A percentile compares a stretch with the other conserved stretches of the same genome.
These are phyloP conservation scores for Scolecobasidium constrictum DNA, from an alignment of 2,329 filamentous ascomycete species.

Conservation along the genomic window DNA sequence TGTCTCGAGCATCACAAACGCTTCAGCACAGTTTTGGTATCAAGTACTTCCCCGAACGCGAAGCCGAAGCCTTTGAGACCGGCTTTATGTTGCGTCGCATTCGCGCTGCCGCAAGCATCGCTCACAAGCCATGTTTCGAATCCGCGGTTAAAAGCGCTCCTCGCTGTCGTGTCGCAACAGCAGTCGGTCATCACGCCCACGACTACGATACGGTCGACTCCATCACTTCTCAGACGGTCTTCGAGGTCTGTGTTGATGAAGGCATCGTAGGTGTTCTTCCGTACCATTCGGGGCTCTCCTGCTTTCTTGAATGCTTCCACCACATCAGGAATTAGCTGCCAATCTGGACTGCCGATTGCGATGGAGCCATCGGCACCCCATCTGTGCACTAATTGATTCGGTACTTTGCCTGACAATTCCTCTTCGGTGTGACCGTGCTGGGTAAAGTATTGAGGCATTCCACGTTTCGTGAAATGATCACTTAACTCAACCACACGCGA, in stretches of 20 bases:
- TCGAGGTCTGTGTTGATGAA: slow-evolving; percentile 26
- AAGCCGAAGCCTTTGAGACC: slow-evolving; percentile 23
- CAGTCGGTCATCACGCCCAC: slow-evolving; percentile 34
- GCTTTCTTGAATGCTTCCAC: slow-evolving; percentile 5
- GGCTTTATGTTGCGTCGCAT: slow-evolving; percentile 21
- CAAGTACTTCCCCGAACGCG: slow-evolving; percentile 25
- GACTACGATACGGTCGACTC: slow-evolving; percentile 24
- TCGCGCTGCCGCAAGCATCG: slow-evolving; percentile 27
- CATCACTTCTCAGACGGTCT: slow-evolving; percentile 16
- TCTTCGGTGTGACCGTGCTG: slow-evolving; percentile 27
- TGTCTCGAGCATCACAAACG: no score
- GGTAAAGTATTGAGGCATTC: slow-evolving; percentile 26
- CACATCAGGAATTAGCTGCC: slow-evolving; percentile 22
- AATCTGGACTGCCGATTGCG: slow-evolving; percentile 18
- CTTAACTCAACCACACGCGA: slow-evolving; percentile 24
- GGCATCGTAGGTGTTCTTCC: slow-evolving; percentile 32
- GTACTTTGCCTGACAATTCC: slow-evolving; percentile 21
- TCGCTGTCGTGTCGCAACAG: slow-evolving; percentile 29
- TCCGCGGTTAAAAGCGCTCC: slow-evolving; percentile 28
- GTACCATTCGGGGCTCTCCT: slow-evolving; percentile 14
- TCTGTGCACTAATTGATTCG: slow-evolving; percentile 28
- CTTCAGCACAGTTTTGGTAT: slow-evolving; percentile 15
- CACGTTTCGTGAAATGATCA: slow-evolving; percentile 17
- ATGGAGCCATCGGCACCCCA: slow-evolving; percentile 26
- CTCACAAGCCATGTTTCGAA: slow-evolving; percentile 30